Conservation (phyloP, 805 yeast genomes). For the Candida nanaspora region DNA sequence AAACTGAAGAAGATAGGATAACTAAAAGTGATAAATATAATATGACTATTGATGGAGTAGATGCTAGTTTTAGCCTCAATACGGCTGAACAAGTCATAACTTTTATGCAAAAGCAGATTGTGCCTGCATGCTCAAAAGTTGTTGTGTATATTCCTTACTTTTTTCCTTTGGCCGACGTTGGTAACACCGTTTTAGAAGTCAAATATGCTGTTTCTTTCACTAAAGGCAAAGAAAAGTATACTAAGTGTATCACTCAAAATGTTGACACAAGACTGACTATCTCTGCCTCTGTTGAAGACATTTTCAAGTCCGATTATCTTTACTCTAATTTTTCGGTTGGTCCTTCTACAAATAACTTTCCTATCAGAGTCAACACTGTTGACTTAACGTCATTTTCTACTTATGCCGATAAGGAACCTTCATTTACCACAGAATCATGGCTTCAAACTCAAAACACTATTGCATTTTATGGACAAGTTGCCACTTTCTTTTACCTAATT, state of each 20-base stretch:
- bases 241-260: slow-evolving; percentile 10
- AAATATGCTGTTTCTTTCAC: slow-evolving; percentile 14
- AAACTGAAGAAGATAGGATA: slow-evolving; percentile 23
- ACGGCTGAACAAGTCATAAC: background rate
- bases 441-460: slow-evolving; percentile 30
- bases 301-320: slow-evolving; percentile 48
- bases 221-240: slow-evolving; percentile 13
- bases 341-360: slow-evolving; percentile 41
- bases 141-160: slow-evolving; percentile 22
- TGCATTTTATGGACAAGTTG: slow-evolving; percentile 67
- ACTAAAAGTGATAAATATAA: slow-evolving; percentile 11
- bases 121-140: slow-evolving; percentile 7
- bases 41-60: background rate
- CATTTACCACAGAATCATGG: slow-evolving; percentile 18
- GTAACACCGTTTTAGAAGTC: slow-evolving; percentile 20
- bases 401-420: slow-evolving; percentile 7
- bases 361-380: slow-evolving; percentile 45
- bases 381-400: slow-evolving; percentile 20
- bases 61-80: background rate
- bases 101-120: background rate
- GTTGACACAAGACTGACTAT: slow-evolving; percentile 51
- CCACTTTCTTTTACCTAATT: slow-evolving; percentile 53
- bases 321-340: slow-evolving; percentile 67
- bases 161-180: slow-evolving; percentile 25
- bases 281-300: slow-evolving; percentile 77